Conservation (phyloP, 306 rosid genomes). For the Canavalia ensiformis region DNA sequence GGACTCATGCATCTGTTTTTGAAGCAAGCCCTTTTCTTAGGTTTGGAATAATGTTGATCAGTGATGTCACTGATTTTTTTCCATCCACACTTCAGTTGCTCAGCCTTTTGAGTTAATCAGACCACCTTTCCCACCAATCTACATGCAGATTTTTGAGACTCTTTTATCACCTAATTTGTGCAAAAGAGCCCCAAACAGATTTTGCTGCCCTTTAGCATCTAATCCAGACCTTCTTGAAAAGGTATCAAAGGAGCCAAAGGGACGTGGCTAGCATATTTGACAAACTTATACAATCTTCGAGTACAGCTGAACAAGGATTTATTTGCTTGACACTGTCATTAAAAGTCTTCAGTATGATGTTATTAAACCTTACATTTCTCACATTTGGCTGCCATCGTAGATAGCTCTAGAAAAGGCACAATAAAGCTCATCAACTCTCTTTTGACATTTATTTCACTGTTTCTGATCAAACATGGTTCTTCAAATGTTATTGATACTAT, state of each 20-base stretch:
- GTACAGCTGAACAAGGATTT: conserved; percentile 87
- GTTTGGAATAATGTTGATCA: conserved; percentile 69
- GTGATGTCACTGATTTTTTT: conserved; percentile 84
- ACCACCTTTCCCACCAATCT: conserved; percentile 75
- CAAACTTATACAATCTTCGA: conserved; percentile 66
- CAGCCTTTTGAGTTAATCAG: conserved; percentile 85
- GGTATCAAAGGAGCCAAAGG: conserved; percentile 83
- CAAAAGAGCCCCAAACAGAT: conserved; percentile 69
- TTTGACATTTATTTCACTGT: conserved; percentile 78
- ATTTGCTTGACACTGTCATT: conserved; percentile 82
- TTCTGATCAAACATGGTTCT: conserved; percentile 78
- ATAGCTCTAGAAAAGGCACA: conserved; percentile 71
- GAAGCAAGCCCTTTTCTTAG: conserved; percentile 77
- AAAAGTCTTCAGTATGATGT: conserved; percentile 81
- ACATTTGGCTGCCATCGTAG: conserved; percentile 77
- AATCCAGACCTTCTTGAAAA: conserved; percentile 94
- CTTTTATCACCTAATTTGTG: conserved; percentile 86
- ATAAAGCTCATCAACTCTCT: conserved; percentile 75
- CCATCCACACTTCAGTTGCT: conserved; percentile 92
- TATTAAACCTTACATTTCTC: conserved; percentile 63
- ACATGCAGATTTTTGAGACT: conserved; percentile 81
- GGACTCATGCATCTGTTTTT: conserved; percentile 69
- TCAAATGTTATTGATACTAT: conserved; percentile 68
- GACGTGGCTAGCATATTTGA: conserved; percentile 83
- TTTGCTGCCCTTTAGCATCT: conserved; percentile 94